These are phyloP conservation scores for Neocucurbitaria cava DNA, from an alignment of 2,329 filamentous ascomycete genomes.

Conservation along the genomic window DNA sequence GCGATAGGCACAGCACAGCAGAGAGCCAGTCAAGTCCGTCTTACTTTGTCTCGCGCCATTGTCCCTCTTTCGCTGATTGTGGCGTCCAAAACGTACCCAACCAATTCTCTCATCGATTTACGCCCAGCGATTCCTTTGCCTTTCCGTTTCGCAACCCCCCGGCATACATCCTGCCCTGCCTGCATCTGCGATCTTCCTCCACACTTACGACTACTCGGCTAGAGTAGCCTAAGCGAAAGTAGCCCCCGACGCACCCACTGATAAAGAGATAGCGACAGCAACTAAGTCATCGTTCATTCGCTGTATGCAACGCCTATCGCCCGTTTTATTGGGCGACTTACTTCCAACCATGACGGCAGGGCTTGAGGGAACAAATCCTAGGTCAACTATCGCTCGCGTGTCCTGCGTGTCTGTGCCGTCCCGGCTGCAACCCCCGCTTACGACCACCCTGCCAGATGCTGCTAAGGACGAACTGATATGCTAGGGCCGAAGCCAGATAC, in stretches of 20 bases:
- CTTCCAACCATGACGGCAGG: background rate
- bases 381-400: too few relatives aligned
- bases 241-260: conserved; percentile 7
- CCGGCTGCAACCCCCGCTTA: background rate
- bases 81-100: background rate
- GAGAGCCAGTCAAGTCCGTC: too few relatives aligned
- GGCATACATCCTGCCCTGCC: too few relatives aligned
- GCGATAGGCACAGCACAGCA: background rate
- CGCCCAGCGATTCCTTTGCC: too few relatives aligned
- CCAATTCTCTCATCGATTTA: background rate
- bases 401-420: background rate
- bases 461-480: background rate
- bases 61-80: conserved; percentile 2
- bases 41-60: background rate
- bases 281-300: conserved; percentile 14
- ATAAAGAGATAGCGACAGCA: conserved; percentile 18
- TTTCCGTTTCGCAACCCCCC: too few relatives aligned
- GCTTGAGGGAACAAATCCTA: background rate
- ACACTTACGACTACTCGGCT: conserved; percentile 5
- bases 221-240: conserved; percentile 9
- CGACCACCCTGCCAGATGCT: background rate
- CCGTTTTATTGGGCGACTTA: background rate
- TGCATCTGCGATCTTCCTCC: conserved; percentile 3
- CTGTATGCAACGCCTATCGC: conserved; percentile 15
- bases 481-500: background rate